Evolutionary conservation across 371 early-diverging fungal genomes (phyloP), one percentile per base, ranked within the genome.

Genomic region (Mucor lusitanicus): DNA sequence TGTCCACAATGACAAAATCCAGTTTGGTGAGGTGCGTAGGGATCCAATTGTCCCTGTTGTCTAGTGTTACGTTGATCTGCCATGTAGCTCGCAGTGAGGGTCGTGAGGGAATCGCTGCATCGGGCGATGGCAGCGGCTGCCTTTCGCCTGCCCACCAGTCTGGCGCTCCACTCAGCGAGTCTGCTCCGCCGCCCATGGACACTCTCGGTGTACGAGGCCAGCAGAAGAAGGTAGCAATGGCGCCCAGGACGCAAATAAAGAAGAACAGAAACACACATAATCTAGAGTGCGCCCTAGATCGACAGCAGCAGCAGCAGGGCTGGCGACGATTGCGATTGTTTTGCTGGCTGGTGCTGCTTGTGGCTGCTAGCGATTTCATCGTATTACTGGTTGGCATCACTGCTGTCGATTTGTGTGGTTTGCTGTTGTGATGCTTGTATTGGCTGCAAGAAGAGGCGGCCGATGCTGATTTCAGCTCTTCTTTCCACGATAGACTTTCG

Each of bases 51-150:
- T 58, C 66, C 42, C 68, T 46, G 35, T 74, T 74, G 40, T 74
- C 69, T 3, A 71, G 30, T 15, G 75, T 74, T 23, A 74, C 68
- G 37, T 74, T 74, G n/a, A 74, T 61, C 32, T 55, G 63, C 75
- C 75, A 74, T 3, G 63, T 53, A 15, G 71, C 71, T 59, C 63
- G 21, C 21, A 66, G 44, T 0, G 67, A 70, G 3, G 71, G 67
- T n/a, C 60, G 55, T 5, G 65, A 27, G n/a, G 53, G 70, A 50
- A 35, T 35, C 42, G 50, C 48, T 28, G 58, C 42, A 54, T 65
- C 65, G 5, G 65, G 12, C 71, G 73, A 33, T 69, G 78, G 72
- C 72, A 78, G 11, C 69, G 74, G 59, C 69, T 58, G 19, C 15
- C 59, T 3, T 50, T 56, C 66, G 44, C 65, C 65, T 53, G 59